Evolutionary conservation across 1,284 basidiomycete species (phyloP).

Genomic region (Cutaneotrichosporon daszewskae): DNA sequence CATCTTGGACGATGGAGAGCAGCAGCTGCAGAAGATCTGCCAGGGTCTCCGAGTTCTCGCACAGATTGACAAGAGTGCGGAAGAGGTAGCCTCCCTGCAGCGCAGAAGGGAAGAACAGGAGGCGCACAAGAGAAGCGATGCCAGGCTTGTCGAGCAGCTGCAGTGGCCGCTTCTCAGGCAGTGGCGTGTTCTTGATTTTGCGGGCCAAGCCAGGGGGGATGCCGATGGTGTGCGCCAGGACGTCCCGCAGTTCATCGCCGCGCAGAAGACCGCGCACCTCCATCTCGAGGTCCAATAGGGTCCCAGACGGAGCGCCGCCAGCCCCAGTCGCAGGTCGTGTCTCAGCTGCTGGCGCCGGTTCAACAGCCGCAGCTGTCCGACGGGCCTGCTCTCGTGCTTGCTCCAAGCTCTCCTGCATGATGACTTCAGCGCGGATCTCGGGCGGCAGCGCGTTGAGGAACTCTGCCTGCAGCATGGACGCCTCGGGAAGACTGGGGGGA

Average conservation of each 20-base stretch:
- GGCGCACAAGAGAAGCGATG: slow-evolving; percentile 80
- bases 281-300: slow-evolving; percentile 1
- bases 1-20: slow-evolving; percentile 87
- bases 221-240: slow-evolving; percentile 6
- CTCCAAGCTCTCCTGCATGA: slow-evolving; percentile 87
- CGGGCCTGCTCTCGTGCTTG: slow-evolving; percentile 53
- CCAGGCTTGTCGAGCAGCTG: slow-evolving; percentile 89
- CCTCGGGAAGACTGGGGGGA: slow-evolving; percentile 41
- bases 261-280: slow-evolving; percentile 6
- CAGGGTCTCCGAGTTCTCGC: slow-evolving; percentile 88
- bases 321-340: no score
- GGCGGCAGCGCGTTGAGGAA: slow-evolving; percentile 95
- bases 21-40: slow-evolving; percentile 89
- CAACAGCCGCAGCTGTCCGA: slow-evolving; percentile 36
- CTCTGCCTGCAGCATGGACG: slow-evolving; percentile 86
- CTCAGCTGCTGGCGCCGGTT: slow-evolving; percentile 2
- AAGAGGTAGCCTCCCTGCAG: slow-evolving; percentile 78
- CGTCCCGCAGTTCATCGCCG: slow-evolving; percentile 3
- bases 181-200: background rate
- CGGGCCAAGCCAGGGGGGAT: background rate
- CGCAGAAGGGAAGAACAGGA: slow-evolving; percentile 95
- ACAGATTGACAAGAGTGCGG: slow-evolving; percentile 88
- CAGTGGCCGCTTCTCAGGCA: slow-evolving; percentile 50
- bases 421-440: slow-evolving; percentile 91
- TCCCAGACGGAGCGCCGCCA: background rate